Percentiles rank a stretch among this genome's conserved stretches.
Conservation (phyloP, 192 early-diverging fungal species). For the Linnemannia hyalina region DNA sequence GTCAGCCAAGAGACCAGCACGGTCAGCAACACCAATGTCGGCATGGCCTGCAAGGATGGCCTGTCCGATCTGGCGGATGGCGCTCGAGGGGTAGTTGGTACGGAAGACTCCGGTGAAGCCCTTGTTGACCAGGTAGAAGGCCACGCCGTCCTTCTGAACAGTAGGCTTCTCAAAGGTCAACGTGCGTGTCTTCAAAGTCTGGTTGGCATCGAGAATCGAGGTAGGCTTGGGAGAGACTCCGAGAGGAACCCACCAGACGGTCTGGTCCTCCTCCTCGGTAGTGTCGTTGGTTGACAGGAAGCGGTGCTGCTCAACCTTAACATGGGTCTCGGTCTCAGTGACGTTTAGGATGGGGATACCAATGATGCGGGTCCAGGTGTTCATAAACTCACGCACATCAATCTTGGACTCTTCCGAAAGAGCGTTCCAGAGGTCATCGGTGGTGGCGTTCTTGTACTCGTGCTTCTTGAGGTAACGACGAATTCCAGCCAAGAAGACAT, state of each 20-base stretch:
- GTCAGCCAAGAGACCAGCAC: slow-evolving; percentile 86
- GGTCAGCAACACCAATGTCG: slow-evolving; percentile 74
- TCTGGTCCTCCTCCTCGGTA: slow-evolving; percentile 71
- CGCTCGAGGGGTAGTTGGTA: slow-evolving; percentile 74
- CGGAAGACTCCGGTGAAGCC: slow-evolving; percentile 87
- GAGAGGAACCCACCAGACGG: slow-evolving; percentile 85
- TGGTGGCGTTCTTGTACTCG: slow-evolving; percentile 87
- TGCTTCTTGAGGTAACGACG: slow-evolving; percentile 84
- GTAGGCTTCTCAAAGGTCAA: slow-evolving; percentile 56
- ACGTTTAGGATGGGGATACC: slow-evolving; percentile 81
- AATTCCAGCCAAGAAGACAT: slow-evolving; percentile 81
- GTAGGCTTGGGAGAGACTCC: slow-evolving; percentile 66
- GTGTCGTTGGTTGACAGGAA: slow-evolving; percentile 77
- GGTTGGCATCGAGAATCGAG: slow-evolving; percentile 22
- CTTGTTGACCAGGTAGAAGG: slow-evolving; percentile 85
- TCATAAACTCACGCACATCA: slow-evolving; percentile 83
- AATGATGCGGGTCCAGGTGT: slow-evolving; percentile 73
- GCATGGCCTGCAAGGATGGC: slow-evolving; percentile 62
- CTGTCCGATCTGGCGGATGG: slow-evolving; percentile 61
- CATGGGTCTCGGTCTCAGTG: slow-evolving; percentile 58
- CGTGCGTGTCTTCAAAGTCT: slow-evolving; percentile 58
- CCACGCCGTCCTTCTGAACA: slow-evolving; percentile 54
- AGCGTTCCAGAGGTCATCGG: slow-evolving; percentile 91
- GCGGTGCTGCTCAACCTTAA: slow-evolving; percentile 72
- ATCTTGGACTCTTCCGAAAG: slow-evolving; percentile 82